Evolutionary conservation across 495 filamentous ascomycete species (phyloP).

Genomic region (Neurospora terricola): DNA sequence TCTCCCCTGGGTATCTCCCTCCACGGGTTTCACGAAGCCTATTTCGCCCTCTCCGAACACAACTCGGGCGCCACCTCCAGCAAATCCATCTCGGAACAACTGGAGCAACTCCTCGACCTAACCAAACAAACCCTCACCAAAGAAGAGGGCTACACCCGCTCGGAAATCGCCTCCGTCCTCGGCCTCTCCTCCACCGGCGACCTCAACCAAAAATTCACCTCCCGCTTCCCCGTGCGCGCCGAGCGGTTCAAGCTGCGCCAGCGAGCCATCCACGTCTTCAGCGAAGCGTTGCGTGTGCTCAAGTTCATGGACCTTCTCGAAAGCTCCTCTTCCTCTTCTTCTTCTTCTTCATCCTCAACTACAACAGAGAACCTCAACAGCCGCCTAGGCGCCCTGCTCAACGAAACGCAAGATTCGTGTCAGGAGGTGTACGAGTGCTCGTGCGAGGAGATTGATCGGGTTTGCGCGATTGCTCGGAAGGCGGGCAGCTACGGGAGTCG

Average conservation of each 20-base stretch:
- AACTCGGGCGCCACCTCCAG: conserved; percentile 5
- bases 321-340: conserved; percentile 13
- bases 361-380: conserved; percentile 44
- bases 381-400: conserved; percentile 74
- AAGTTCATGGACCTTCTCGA: conserved; percentile 67
- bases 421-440: conserved; percentile 80
- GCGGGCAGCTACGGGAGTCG: conserved; percentile 79
- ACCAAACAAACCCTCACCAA: conserved; percentile 55
- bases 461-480: conserved; percentile 67
- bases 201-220: conserved; percentile 64
- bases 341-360: conserved; percentile 6
- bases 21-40: conserved; percentile 73
- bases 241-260: conserved; percentile 81
- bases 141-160: conserved; percentile 75
- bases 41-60: conserved; percentile 42
- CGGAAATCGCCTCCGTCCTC: conserved; percentile 71
- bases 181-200: conserved; percentile 52
- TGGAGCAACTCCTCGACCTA: conserved; percentile 56
- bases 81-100: conserved; percentile 37
- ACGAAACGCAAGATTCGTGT: conserved; percentile 81
- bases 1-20: conserved; percentile 77
- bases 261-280: conserved; percentile 81
- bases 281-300: conserved; percentile 77
- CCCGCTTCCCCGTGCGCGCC: conserved; percentile 77
- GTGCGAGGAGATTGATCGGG: conserved; percentile 77